Percentiles rank a stretch among this genome's conserved stretches.
These are phyloP conservation scores for Penicillium cosmopolitanum DNA, from an alignment of 495 filamentous ascomycete genomes.

Conservation along the genomic window DNA sequence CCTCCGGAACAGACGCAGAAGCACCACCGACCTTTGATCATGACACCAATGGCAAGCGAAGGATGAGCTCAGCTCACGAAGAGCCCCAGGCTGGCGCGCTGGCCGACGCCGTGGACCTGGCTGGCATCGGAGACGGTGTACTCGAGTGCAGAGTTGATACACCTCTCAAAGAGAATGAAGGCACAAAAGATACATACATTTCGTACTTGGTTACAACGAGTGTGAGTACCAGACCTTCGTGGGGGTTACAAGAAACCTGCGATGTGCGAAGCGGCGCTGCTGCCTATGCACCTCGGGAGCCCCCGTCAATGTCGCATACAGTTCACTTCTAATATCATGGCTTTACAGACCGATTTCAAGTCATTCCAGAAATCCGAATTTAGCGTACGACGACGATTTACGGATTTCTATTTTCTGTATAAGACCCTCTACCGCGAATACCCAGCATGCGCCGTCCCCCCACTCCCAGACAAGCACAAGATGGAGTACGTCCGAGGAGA, in stretches of 20 bases:
- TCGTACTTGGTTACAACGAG: constrained; percentile 92
- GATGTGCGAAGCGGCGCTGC: constrained; percentile 9
- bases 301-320: neutral
- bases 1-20: constrained; percentile 47
- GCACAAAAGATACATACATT: constrained; percentile 96
- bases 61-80: constrained; percentile 50
- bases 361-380: constrained; percentile 82
- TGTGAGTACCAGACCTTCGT: constrained; percentile 54
- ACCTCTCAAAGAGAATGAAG: constrained; percentile 91
- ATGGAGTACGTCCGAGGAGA: constrained; percentile 98
- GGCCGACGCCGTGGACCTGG: constrained; percentile 63
- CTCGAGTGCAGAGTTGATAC: constrained; percentile 81
- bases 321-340: constrained; percentile 18
- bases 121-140: constrained; percentile 73
- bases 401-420: constrained; percentile 96
- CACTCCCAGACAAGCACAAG: constrained; percentile 96
- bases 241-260: neutral
- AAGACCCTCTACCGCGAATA: constrained; percentile 86
- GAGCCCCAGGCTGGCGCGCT: constrained; percentile 56
- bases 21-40: constrained; percentile 35
- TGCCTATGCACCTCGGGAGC: constrained; percentile 21
- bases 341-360: constrained; percentile 81
- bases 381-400: constrained; percentile 84
- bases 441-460: constrained; percentile 88
- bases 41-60: constrained; percentile 57